These are phyloP conservation scores for Yamadazyma buinensis DNA, from an alignment of 1,139 yeast genomes.

Conservation along the genomic window DNA sequence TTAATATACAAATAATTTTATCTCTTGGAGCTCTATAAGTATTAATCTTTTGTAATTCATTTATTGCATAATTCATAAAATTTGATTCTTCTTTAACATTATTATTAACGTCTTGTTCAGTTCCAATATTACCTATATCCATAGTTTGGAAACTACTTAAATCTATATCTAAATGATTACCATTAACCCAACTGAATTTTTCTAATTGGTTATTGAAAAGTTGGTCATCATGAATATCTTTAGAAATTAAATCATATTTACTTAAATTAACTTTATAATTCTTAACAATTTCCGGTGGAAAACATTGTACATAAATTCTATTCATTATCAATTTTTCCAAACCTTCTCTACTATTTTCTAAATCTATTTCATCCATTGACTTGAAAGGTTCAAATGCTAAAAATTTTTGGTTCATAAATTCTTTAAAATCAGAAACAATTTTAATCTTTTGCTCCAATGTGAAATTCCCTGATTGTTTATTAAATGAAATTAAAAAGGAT, in stretches of 20 bases:
- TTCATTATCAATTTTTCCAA: slow-evolving; percentile 92
- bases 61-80: slow-evolving; percentile 68
- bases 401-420: slow-evolving; percentile 67
- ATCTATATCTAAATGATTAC: slow-evolving; percentile 70
- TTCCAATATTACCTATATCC: slow-evolving; percentile 19
- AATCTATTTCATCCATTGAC: slow-evolving; percentile 52
- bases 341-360: slow-evolving; percentile 82
- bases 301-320: slow-evolving; percentile 71
- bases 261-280: neutral
- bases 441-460: slow-evolving; percentile 74
- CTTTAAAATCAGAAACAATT: slow-evolving; percentile 68
- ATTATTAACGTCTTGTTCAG: slow-evolving; percentile 30
- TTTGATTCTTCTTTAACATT: slow-evolving; percentile 33
- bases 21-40: slow-evolving; percentile 91
- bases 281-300: slow-evolving; percentile 67
- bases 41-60: slow-evolving; percentile 72
- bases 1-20: slow-evolving; percentile 84
- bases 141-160: too few relatives aligned
- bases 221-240: slow-evolving; percentile 63
- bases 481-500: slow-evolving; percentile 74
- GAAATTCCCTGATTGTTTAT: slow-evolving; percentile 59
- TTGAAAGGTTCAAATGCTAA: slow-evolving; percentile 69
- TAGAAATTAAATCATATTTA: slow-evolving; percentile 15
- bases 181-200: slow-evolving; percentile 71
- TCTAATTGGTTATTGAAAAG: slow-evolving; percentile 54